Conservation (phyloP, 1,284 basidiomycete species). For the Leccinum glutinopallens region DNA sequence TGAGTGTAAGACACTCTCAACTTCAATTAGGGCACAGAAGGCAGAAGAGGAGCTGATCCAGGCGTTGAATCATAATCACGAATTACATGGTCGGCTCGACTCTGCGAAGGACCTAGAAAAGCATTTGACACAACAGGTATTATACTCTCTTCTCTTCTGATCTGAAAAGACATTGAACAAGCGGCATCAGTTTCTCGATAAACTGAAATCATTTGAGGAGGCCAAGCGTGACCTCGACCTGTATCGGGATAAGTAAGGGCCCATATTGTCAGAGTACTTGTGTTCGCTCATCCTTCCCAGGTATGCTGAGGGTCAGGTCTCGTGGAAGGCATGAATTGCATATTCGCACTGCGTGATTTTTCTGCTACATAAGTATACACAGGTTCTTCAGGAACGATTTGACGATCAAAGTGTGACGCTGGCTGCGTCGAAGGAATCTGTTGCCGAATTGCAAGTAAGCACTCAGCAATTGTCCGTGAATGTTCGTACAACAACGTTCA, state of each 20-base stretch:
- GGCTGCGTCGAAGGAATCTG: conserved; percentile 52
- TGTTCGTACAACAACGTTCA: not conserved
- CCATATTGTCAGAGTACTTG: not conserved
- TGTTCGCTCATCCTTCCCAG: conserved; percentile 16
- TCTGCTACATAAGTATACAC: conserved; percentile 5
- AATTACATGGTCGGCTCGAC: conserved; percentile 35
- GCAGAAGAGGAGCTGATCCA: conserved; percentile 26
- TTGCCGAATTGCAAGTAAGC: conserved; percentile 55
- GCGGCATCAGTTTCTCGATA: conserved; percentile 26
- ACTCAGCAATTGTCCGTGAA: not conserved
- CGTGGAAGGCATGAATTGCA: conserved; percentile 30
- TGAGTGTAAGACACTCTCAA: conserved; percentile 16
- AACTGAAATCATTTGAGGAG: conserved; percentile 25
- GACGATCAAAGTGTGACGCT: conserved; percentile 57
- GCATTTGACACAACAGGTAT: conserved; percentile 24
- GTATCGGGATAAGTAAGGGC: conserved; percentile 31
- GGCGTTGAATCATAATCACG: conserved; percentile 23
- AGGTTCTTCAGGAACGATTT: conserved; percentile 62
- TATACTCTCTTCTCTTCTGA: conserved; percentile 20
- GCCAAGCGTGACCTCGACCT: conserved; percentile 25
- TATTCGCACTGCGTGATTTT: not conserved
- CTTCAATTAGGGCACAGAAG: conserved; percentile 25
- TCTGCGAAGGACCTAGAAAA: conserved; percentile 31
- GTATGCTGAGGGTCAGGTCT: conserved; percentile 35
- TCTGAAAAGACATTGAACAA: conserved; percentile 24